Conservation (phyloP, 2,329 filamentous ascomycete genomes). For the Aspergillus jensenii region DNA sequence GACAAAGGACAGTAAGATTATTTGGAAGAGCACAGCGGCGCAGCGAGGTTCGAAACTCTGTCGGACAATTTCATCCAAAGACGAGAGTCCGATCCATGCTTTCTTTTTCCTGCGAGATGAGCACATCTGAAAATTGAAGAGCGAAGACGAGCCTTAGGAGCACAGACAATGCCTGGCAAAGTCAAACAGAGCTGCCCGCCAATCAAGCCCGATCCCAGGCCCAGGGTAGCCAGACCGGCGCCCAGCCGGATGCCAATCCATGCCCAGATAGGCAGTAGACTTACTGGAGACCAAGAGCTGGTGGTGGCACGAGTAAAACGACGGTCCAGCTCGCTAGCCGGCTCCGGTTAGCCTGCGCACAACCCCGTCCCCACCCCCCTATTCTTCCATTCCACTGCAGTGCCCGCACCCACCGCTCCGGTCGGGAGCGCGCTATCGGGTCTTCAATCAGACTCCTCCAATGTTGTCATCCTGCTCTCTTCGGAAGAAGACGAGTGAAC, state of each 20-base stretch:
- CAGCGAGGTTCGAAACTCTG: too few species aligned
- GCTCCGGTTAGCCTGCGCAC: not conserved
- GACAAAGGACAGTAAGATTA: too few species aligned
- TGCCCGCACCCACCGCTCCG: constrained; percentile 18
- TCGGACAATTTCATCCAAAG: not conserved
- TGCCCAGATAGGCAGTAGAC: too few species aligned
- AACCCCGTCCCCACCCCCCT: constrained; percentile 1
- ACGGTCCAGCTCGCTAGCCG: constrained; percentile 13
- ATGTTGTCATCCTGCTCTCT: not conserved
- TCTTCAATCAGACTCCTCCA: too few species aligned
- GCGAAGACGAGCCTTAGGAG: not conserved
- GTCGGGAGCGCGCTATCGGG: constrained; percentile 13
- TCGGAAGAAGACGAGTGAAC: not conserved
- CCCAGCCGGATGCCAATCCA: too few species aligned
- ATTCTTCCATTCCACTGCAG: constrained; percentile 10
- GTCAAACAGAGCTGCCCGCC: not conserved
- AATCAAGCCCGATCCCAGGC: not conserved
- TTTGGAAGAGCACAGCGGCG: too few species aligned
- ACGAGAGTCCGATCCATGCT: not conserved
- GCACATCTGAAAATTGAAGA: not conserved
- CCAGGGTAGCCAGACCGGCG: too few species aligned
- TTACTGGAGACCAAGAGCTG: too few species aligned
- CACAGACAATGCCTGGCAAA: not conserved
- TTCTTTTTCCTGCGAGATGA: not conserved
- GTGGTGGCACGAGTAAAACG: too few species aligned